Evolutionary conservation across 2,329 filamentous ascomycete species (phyloP), one percentile per base, ranked within the genome.

Genomic region (Hirsutella thompsonii): DNA sequence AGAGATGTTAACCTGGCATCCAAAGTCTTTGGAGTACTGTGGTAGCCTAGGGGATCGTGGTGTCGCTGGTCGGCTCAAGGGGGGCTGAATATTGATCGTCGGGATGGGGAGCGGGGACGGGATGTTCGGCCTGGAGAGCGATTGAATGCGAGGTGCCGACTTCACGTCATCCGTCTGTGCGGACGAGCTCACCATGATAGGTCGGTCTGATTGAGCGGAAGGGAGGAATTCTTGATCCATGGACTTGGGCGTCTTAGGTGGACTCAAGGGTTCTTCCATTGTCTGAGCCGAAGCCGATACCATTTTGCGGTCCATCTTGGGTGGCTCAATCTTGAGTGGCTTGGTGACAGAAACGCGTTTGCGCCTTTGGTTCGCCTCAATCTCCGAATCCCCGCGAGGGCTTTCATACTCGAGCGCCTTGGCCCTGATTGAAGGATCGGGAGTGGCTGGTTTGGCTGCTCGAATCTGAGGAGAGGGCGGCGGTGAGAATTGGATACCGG

Each of bases 61-160:
- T 2, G 87, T 88, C 4, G 80, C 69, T n/a, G 90, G 88, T 37
- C 83, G 76, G 42, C 87, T 94, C 3, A 73, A 78, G 0, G 92
- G 90, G 26, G 92, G 92, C 50, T 94, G 84, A 39, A 98, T 86
- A 42, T 86, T 83, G 55, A 98, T 98, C 52, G 81, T 84, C 1
- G 90, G 90, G 46, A 95, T 83, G 4, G 69, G 54, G 44, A 76
- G 61, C 48, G 66, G 61, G 60, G 9, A 59, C 62, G 47, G 49
- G 37, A 48, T 60, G 38, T 49, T 41, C 8, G 58, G 52, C 4
- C 60, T 53, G 2, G 39, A 39, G 8, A 34, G 43, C 33, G 39
- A 56, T 44, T n/a, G 59, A 14, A 34, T 38, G 18, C 29, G 42
- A 36, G 46, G 30, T 9, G 32, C 14, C 32, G 14, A 16, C 14